phyloP scores from a whole-genome alignment of 2,329 filamentous ascomycete species.

The Coniochaeta sp. region DNA sequence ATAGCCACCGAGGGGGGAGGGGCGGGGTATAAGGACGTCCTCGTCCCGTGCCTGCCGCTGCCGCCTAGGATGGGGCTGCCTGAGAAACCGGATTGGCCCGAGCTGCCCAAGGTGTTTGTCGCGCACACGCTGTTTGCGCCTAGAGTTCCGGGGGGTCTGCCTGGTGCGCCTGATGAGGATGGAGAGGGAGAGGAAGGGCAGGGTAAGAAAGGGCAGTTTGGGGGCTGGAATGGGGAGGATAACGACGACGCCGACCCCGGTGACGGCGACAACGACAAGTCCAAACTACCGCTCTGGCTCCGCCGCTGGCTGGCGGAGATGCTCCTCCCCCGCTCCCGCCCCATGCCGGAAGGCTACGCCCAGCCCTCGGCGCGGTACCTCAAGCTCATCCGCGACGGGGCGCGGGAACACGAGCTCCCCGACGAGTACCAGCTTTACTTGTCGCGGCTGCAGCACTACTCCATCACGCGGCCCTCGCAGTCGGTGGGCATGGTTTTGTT shows the following conservation, averaged over 20 bases:
- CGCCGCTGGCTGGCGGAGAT: conserved; percentile 40
- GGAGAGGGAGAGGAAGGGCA: background rate
- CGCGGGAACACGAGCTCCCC: conserved; percentile 72
- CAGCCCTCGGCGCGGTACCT: conserved; percentile 82
- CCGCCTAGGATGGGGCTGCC: conserved; percentile 54
- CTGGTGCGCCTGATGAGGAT: conserved; percentile 13
- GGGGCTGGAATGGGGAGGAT: conserved; percentile 9
- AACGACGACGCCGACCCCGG: conserved; percentile 14
- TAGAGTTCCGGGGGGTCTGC: conserved; percentile 29
- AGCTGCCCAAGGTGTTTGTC: conserved; percentile 58
- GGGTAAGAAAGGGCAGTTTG: no score
- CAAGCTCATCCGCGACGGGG: conserved; percentile 71
- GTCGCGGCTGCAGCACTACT: conserved; percentile 61
- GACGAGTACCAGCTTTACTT: conserved; percentile 72
- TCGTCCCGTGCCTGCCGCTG: conserved; percentile 71
- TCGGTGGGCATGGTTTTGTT: conserved; percentile 59
- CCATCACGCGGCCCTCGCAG: conserved; percentile 60
- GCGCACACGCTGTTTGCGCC: conserved; percentile 82
- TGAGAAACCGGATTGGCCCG: conserved; percentile 47
- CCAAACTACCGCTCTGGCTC: conserved; percentile 10
- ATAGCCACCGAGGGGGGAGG: conserved; percentile 88
- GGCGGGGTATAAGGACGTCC: conserved; percentile 73
- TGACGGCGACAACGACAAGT: no score
- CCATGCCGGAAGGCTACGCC: conserved; percentile 64
- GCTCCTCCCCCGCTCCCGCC: conserved; percentile 33